Evolutionary conservation across 371 early-diverging fungal genomes (phyloP).

Genomic region (Dipsacomyces acuminosporus): DNA sequence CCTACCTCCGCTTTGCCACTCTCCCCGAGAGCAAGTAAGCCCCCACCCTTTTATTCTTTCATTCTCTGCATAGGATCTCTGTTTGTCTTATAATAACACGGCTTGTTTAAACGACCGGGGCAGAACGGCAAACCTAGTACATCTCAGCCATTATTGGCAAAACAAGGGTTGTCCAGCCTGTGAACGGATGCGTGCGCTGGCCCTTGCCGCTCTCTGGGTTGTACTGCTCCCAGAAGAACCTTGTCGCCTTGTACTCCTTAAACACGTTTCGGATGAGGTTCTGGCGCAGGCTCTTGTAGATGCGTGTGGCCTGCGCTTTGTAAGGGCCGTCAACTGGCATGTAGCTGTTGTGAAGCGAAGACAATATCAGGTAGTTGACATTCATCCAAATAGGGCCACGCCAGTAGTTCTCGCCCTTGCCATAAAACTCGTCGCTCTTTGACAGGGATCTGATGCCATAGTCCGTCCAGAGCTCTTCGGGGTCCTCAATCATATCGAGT

Average conservation of each 20-base stretch:
- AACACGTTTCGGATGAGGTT: conserved; percentile 72
- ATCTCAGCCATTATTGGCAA: conserved; percentile 73
- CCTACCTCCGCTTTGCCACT: conserved; percentile 69
- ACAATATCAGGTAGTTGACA: conserved; percentile 80
- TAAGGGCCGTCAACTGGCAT: conserved; percentile 61
- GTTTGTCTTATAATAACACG: no score
- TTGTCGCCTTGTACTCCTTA: conserved; percentile 71
- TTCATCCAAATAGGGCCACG: conserved; percentile 94
- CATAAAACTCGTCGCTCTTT: conserved; percentile 64
- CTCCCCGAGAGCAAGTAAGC: conserved; percentile 13
- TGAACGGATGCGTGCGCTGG: conserved; percentile 86
- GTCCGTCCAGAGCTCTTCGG: conserved; percentile 76
- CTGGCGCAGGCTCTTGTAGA: conserved; percentile 69
- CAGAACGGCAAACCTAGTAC: conserved; percentile 23
- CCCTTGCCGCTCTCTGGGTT: conserved; percentile 74
- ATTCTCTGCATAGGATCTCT: neutral
- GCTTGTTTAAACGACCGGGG: no score
- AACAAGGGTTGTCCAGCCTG: conserved; percentile 90
- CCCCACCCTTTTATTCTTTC: neutral
- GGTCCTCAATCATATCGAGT: conserved; percentile 68
- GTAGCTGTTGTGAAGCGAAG: conserved; percentile 70
- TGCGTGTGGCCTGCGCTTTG: conserved; percentile 59
- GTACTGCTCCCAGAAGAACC: conserved; percentile 94
- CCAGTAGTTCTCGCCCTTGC: conserved; percentile 91
- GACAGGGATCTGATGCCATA: conserved; percentile 80